Conservation (phyloP, 2,329 filamentous ascomycete species). For the Sphaerulina populicola region DNA sequence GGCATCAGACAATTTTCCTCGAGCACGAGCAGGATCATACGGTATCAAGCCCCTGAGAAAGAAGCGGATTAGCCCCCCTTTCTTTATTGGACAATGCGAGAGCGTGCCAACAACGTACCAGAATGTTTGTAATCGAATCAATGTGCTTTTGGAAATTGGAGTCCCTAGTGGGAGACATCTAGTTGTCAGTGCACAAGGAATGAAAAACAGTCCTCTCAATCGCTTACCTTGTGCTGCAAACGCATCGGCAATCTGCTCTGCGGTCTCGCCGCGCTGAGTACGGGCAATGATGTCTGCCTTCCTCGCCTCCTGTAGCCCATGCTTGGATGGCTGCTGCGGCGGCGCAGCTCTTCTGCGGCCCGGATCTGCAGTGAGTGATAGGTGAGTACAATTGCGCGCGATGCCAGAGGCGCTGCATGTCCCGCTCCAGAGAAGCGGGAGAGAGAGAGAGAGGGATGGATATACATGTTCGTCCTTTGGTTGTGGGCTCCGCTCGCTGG, state of each 20-base stretch:
- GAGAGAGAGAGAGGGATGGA: neutral
- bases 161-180: neutral
- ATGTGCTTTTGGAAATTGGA: conserved; percentile 19
- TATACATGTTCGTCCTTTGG: conserved; percentile 12
- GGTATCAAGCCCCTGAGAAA: conserved; percentile 17
- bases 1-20: conserved; percentile 16
- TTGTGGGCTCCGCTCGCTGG: conserved; percentile 17
- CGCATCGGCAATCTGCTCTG: conserved; percentile 22
- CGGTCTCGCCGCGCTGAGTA: conserved; percentile 20
- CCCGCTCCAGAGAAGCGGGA: no score
- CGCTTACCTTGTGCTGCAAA: conserved; percentile 16
- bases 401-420: no score
- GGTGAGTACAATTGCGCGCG: neutral
- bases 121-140: conserved; percentile 22
- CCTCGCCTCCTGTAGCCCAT: conserved; percentile 13
- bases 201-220: no score
- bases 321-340: conserved; percentile 1
- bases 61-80: neutral
- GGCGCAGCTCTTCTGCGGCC: neutral
- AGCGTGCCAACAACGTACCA: conserved; percentile 8
- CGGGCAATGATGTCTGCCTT: conserved; percentile 21
- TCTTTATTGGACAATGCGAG: neutral
- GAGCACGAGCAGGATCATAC: conserved; percentile 21
- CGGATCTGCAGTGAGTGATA: neutral
- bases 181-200: no score